Evolutionary conservation across 2,329 filamentous ascomycete genomes (phyloP), one percentile per base, ranked within the genome.

Genomic region (Sporothrix mexicana): DNA sequence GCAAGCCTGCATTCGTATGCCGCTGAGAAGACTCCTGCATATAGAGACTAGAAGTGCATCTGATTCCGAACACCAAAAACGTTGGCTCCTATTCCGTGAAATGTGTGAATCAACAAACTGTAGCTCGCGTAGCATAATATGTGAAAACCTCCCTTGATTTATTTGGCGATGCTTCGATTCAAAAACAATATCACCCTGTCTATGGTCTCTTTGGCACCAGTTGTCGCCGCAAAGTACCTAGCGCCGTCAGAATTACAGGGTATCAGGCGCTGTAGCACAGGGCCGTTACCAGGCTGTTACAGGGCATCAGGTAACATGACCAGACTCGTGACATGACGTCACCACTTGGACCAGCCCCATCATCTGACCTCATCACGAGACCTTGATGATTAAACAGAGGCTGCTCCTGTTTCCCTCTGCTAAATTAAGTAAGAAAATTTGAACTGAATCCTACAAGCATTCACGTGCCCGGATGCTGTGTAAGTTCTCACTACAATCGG

Each of bases 311-410:
- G 30, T 36, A 36, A 36, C 30, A 25, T 55, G 20, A 41, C 61
- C 23, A 13, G 41, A 23, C 61, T 47, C 41, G 61, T 66, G 61
- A 47, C 41, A 66, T 66, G 61, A 66, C 61, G 61, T 66, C 61
- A 66, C 25, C 4, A 55, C 20, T 55, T 9, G 51, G 51, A 55
- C 51, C 23, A 5, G 8, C 47, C 30, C 7, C 30, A 5, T 36
- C 47, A 51, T n/a, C 47, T 12, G 51, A 23, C 51, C 9, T 36
- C 30, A 36, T 36, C 30, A 5, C 30, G 30, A 36, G 30, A 36
- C 30, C 30, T 36, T 36, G 30, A 36, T 36, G 30, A 36, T 36
- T 36, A 36, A 36, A 36, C 30, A 36, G 5, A 36, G 30, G 30
- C 30, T 4, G 30, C 30, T 36, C 30, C 7, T 36, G 30, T 36